Evolutionary conservation across 1,139 yeast species (phyloP).

Genomic region (Suhomyces terraborum): DNA sequence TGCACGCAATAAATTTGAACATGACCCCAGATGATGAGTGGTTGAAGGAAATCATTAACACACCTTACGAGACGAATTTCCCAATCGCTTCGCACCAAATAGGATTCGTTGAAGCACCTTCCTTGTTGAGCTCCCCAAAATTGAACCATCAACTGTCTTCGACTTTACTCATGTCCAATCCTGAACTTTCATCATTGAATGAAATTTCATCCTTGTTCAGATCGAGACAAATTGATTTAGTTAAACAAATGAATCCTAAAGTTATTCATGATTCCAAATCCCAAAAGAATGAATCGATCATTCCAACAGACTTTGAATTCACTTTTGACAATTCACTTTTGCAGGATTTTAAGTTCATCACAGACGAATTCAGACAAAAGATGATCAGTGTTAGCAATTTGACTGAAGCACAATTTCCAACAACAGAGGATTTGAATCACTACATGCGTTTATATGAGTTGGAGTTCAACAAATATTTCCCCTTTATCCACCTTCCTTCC

Average conservation of each 20-base stretch:
- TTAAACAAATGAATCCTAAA: slow-evolving; percentile 36
- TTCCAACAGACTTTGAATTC: slow-evolving; percentile 17
- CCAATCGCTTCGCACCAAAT: slow-evolving; percentile 55
- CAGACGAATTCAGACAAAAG: slow-evolving; percentile 51
- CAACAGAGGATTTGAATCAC: slow-evolving; percentile 69
- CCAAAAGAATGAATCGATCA: slow-evolving; percentile 4
- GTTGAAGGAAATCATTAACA: slow-evolving; percentile 65
- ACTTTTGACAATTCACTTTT: slow-evolving; percentile 16
- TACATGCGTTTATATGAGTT: slow-evolving; percentile 70
- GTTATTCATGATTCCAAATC: slow-evolving; percentile 2
- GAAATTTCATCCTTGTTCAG: slow-evolving; percentile 59
- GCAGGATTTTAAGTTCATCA: slow-evolving; percentile 32
- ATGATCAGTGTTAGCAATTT: slow-evolving; percentile 57
- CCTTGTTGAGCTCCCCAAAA: slow-evolving; percentile 18
- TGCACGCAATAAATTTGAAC: slow-evolving; percentile 13
- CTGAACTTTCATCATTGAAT: slow-evolving; percentile 3
- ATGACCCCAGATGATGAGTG: slow-evolving; percentile 50
- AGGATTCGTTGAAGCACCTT: slow-evolving; percentile 44
- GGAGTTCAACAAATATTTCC: slow-evolving; percentile 78
- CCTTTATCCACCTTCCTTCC: slow-evolving; percentile 78
- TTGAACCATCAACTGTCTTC: slow-evolving; percentile 11
- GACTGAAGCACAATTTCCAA: slow-evolving; percentile 64
- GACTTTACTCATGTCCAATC: slow-evolving; percentile 7
- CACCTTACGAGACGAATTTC: slow-evolving; percentile 60
- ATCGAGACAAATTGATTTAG: slow-evolving; percentile 61